Conservation (phyloP, 2,329 filamentous ascomycete genomes). For the Trichoderma atroviride region DNA sequence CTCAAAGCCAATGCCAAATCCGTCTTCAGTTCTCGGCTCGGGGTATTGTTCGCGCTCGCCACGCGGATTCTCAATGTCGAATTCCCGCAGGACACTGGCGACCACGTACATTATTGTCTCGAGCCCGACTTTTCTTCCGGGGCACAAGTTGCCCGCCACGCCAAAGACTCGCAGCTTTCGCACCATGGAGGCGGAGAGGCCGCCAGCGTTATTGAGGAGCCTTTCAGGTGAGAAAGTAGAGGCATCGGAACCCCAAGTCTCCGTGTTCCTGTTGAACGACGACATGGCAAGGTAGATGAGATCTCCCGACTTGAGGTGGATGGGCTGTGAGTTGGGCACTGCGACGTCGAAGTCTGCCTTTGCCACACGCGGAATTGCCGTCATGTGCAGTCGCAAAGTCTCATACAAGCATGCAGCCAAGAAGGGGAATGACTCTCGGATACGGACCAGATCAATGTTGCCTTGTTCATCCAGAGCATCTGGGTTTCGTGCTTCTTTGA, state of each 20-base stretch:
- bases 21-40: slow-evolving; percentile 33
- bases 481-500: slow-evolving; percentile 33
- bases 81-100: slow-evolving; percentile 34
- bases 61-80: slow-evolving; percentile 33
- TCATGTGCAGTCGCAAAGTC: slow-evolving; percentile 39
- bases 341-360: slow-evolving; percentile 35
- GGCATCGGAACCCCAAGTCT: slow-evolving; percentile 37
- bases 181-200: slow-evolving; percentile 30
- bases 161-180: slow-evolving; percentile 39
- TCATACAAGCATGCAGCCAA: slow-evolving; percentile 40
- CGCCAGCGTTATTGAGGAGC: slow-evolving; percentile 34
- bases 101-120: slow-evolving; percentile 37
- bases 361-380: slow-evolving; percentile 37
- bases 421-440: slow-evolving; percentile 36
- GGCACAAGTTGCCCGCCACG: slow-evolving; percentile 39
- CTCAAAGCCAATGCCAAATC: slow-evolving; percentile 40
- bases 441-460: slow-evolving; percentile 32
- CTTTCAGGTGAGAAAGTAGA: slow-evolving; percentile 34
- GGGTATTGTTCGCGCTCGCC: slow-evolving; percentile 28
- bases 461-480: slow-evolving; percentile 4
- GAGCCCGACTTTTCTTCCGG: slow-evolving; percentile 37
- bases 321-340: slow-evolving; percentile 28
- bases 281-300: slow-evolving; percentile 40
- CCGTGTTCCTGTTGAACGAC: slow-evolving; percentile 36
- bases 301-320: slow-evolving; percentile 35